Conservation (phyloP, 805 yeast genomes). For the Barnettozyma sp. region DNA sequence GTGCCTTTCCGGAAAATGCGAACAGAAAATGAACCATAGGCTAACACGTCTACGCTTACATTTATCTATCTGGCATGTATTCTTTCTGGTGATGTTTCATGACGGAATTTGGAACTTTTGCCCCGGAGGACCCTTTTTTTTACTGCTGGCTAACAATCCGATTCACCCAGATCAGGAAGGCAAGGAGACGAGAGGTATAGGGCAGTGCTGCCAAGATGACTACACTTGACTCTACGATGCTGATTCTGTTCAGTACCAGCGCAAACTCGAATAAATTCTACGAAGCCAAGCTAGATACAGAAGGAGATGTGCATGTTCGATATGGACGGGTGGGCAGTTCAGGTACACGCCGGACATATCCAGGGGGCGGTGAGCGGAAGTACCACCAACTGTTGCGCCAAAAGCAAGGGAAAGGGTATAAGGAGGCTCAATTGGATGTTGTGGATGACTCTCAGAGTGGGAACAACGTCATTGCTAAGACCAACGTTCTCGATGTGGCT, state of each 20-base stretch:
- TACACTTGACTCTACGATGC: conserved; percentile 5
- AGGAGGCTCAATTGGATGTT: conserved; percentile 6
- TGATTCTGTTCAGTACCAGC: conserved; percentile 5
- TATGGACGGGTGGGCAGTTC: conserved; percentile 8
- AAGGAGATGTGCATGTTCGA: conserved; percentile 2
- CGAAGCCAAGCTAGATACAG: conserved; percentile 2
- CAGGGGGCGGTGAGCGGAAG: conserved; percentile 2
- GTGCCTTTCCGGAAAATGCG: too few relatives aligned
- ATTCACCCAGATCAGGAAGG: too few relatives aligned
- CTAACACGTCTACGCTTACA: too few relatives aligned
- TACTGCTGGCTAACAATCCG: too few relatives aligned
- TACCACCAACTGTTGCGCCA: conserved; percentile 1
- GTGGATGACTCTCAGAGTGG: conserved; percentile 2
- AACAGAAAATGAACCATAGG: too few relatives aligned
- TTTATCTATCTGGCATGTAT: too few relatives aligned
- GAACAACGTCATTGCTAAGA: not conserved
- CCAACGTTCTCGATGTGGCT: conserved; percentile 5
- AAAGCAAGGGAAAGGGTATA: conserved; percentile 4
- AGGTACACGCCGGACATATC: conserved; percentile 1
- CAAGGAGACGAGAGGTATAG: too few relatives aligned
- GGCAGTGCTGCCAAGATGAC: too few relatives aligned
- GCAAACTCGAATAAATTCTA: conserved; percentile 9
- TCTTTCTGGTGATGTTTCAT: too few relatives aligned
- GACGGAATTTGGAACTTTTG: too few relatives aligned
- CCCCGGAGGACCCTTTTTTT: too few relatives aligned